Conservation (phyloP, 306 rosid genomes). For the Leucaena leucocephala region DNA sequence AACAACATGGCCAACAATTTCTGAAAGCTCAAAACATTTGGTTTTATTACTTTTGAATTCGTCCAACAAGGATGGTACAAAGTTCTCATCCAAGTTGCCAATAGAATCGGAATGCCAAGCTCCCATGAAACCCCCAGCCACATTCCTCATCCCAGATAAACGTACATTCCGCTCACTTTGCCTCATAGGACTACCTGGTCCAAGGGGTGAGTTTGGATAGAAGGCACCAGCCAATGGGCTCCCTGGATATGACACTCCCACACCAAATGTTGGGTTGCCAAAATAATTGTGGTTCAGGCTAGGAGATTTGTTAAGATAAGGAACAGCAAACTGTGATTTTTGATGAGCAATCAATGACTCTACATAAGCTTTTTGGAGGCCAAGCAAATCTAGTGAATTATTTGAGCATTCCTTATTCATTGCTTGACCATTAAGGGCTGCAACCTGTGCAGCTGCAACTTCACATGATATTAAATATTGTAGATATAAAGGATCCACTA, state of each 20-base stretch:
- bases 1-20: constrained; percentile 65
- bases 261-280: constrained; percentile 46
- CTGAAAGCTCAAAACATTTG: constrained; percentile 86
- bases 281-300: constrained; percentile 69
- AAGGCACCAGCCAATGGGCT: constrained; percentile 80
- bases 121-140: constrained; percentile 60
- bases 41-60: constrained; percentile 91
- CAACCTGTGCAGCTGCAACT: constrained; percentile 78
- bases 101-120: constrained; percentile 77
- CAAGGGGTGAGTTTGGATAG: constrained; percentile 73
- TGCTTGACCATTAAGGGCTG: constrained; percentile 71
- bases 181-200: constrained; percentile 86
- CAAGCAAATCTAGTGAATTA: constrained; percentile 63
- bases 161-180: constrained; percentile 67
- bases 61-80: constrained; percentile 73
- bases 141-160: constrained; percentile 73
- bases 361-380: constrained; percentile 76
- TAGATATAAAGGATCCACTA: constrained; percentile 77
- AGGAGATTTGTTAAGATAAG: constrained; percentile 67
- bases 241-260: constrained; percentile 76
- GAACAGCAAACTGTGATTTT: constrained; percentile 66
- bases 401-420: constrained; percentile 66
- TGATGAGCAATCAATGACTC: constrained; percentile 66
- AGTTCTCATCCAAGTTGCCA: constrained; percentile 65
- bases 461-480: constrained; percentile 79